Evolutionary conservation across 73 alveolate genomes (phyloP).

Genomic region (Symbiodinium natans): DNA sequence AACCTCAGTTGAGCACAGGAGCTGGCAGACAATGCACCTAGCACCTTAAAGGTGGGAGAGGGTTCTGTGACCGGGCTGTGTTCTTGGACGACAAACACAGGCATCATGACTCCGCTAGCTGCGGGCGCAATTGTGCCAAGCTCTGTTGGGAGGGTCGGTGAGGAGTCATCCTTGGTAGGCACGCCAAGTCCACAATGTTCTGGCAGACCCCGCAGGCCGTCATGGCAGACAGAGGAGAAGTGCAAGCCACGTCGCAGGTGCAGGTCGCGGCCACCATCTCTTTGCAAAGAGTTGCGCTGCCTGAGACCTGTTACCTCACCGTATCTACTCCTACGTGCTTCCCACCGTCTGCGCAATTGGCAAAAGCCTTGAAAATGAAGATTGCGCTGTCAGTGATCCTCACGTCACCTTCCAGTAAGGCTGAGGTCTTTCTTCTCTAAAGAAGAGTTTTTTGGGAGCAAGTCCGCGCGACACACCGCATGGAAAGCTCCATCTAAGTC

Average conservation of each 20-base stretch:
- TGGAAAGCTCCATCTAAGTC: too few relatives aligned
- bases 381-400: background rate
- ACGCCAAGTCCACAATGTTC: background rate
- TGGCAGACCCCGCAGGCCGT: background rate
- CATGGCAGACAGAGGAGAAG: background rate
- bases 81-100: too few relatives aligned
- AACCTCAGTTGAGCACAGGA: conserved; percentile 8
- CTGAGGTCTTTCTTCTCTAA: background rate
- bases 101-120: background rate
- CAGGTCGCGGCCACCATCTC: background rate
- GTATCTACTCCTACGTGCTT: background rate
- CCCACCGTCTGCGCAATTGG: background rate
- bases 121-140: background rate
- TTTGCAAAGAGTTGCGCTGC: background rate
- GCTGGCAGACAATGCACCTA: background rate
- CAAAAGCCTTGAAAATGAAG: background rate
- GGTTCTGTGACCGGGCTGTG: too few relatives aligned
- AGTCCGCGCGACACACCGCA: background rate
- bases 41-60: too few relatives aligned
- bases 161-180: background rate
- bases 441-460: background rate
- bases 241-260: background rate
- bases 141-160: background rate
- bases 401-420: conserved; percentile 1
- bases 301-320: background rate